A percentile compares a stretch with the other conserved stretches of the same genome.
Conservation (phyloP, 208 protist species). For the Acanthamoeba royreba region DNA sequence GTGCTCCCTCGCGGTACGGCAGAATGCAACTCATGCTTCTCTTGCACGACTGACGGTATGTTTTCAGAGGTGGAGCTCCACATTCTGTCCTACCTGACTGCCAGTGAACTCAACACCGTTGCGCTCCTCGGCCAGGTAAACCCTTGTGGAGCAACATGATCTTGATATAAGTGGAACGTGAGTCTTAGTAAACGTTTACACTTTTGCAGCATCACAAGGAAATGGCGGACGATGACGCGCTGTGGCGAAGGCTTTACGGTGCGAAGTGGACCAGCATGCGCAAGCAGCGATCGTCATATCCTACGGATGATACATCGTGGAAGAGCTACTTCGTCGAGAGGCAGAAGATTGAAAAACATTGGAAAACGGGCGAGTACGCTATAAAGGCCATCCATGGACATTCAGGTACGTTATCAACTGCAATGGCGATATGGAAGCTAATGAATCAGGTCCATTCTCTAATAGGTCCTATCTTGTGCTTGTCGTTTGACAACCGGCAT, state of each 20-base stretch:
- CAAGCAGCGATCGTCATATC: neutral
- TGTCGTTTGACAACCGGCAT: neutral
- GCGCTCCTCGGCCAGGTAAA: neutral
- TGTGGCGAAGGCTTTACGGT: neutral
- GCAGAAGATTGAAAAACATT: neutral
- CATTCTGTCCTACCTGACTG: neutral
- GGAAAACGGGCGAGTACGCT: neutral
- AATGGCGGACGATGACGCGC: neutral
- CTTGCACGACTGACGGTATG: too few species aligned
- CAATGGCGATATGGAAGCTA: too few species aligned
- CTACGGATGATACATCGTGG: neutral
- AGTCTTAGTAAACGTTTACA: neutral
- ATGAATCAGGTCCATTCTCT: too few species aligned
- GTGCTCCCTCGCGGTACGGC: neutral
- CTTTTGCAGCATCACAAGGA: neutral
- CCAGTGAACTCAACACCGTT: neutral
- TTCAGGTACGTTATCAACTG: too few species aligned
- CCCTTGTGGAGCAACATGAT: too few species aligned
- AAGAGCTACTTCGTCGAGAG: neutral
- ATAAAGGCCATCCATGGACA: neutral
- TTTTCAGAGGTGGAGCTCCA: neutral
- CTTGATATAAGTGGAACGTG: neutral
- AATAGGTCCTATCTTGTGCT: neutral
- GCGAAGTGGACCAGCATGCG: neutral
- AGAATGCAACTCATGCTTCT: neutral